These are phyloP conservation scores for Solanum tarijense DNA, from an alignment of 257 asterid genomes.

Conservation along the genomic window DNA sequence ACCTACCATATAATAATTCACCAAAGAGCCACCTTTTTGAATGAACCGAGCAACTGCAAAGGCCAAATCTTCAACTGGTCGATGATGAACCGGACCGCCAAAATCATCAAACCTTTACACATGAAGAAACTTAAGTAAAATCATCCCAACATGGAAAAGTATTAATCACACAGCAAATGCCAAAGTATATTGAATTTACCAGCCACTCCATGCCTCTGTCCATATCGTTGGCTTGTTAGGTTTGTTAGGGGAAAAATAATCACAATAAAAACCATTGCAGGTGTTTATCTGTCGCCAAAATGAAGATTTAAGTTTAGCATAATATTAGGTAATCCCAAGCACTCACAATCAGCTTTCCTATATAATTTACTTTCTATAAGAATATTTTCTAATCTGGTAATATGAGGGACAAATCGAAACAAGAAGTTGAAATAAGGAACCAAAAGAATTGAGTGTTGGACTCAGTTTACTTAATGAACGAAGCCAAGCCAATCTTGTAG, in stretches of 20 bases:
- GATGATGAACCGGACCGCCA: slow-evolving; percentile 75
- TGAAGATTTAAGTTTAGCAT: neutral
- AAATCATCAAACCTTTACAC: slow-evolving; percentile 73
- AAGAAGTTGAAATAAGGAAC: neutral
- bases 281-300: slow-evolving; percentile 67
- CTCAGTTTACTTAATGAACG: neutral
- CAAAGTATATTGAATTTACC: slow-evolving; percentile 34
- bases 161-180: neutral
- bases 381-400: neutral
- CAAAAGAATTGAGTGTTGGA: neutral
- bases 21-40: slow-evolving; percentile 95
- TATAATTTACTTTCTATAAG: neutral
- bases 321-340: neutral
- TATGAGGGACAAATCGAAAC: neutral
- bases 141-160: neutral
- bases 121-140: neutral
- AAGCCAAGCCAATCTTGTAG: neutral
- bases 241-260: slow-evolving; percentile 80
- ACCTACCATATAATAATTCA: slow-evolving; percentile 83
- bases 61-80: slow-evolving; percentile 97
- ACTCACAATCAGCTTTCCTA: neutral
- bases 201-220: slow-evolving; percentile 99
- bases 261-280: slow-evolving; percentile 94
- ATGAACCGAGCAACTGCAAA: slow-evolving; percentile 84
- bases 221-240: slow-evolving; percentile 82